Conservation (phyloP, 306 rosid species). For the Luffa acutangula region DNA sequence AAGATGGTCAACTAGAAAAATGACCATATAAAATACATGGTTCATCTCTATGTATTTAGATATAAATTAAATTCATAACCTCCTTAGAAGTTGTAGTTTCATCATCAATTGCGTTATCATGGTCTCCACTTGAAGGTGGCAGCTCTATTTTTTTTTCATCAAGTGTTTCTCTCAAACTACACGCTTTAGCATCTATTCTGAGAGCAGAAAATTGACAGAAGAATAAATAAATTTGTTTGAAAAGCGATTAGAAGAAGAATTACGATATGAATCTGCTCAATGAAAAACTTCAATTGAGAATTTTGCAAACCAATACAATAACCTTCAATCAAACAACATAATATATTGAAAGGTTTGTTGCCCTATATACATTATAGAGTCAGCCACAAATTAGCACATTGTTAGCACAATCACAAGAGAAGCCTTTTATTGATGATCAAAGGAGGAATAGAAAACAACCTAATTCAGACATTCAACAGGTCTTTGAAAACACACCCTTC, state of each 20-base stretch:
- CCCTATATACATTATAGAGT: not conserved
- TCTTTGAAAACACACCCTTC: not conserved
- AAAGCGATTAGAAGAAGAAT: not conserved
- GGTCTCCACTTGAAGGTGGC: slow-evolving; percentile 17
- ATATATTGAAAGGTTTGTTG: not conserved
- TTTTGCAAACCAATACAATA: not conserved
- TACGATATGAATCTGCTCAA: not conserved
- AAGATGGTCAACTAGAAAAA: not conserved
- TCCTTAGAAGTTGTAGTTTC: slow-evolving; percentile 25
- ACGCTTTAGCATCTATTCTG: slow-evolving; percentile 85
- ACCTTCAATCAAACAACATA: not conserved
- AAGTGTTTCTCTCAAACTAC: slow-evolving; percentile 49
- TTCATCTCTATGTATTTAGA: not conserved
- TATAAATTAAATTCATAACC: slow-evolving; percentile 21
- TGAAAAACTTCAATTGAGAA: not conserved
- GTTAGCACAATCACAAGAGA: not conserved
- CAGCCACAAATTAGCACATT: not conserved
- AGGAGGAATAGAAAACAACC: not conserved
- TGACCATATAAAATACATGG: not conserved
- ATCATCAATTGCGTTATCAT: slow-evolving; percentile 18
- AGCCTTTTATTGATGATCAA: not conserved
- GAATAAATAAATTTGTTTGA: not conserved
- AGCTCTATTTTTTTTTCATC: slow-evolving; percentile 30
- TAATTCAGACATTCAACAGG: not conserved
- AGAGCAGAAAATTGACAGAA: slow-evolving; percentile 20